Conservation (phyloP, 371 early-diverging fungal genomes). For the Syncephalastrum monosporum region DNA sequence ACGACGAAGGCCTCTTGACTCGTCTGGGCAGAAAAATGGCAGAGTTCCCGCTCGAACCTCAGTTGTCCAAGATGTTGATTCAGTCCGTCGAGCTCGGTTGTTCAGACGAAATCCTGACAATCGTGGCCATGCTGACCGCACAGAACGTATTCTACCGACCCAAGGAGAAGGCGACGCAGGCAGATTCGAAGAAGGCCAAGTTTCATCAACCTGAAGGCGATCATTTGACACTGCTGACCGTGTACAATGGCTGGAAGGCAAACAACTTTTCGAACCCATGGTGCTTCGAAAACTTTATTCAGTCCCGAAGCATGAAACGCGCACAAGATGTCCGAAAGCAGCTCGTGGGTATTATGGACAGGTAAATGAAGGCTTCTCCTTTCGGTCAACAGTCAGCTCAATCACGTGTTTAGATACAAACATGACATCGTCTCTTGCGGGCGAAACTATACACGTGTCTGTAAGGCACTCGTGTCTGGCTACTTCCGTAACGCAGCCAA, state of each 20-base stretch:
- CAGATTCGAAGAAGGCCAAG: constrained; percentile 94
- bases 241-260: constrained; percentile 93
- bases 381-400: background rate
- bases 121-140: constrained; percentile 95
- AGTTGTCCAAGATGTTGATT: constrained; percentile 91
- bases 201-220: constrained; percentile 98
- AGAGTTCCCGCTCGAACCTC: constrained; percentile 95
- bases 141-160: constrained; percentile 96
- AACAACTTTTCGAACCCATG: constrained; percentile 88
- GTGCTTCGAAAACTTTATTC: constrained; percentile 97
- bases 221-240: constrained; percentile 93
- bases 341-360: constrained; percentile 94
- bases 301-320: constrained; percentile 85
- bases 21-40: constrained; percentile 96
- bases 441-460: constrained; percentile 85
- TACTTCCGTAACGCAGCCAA: constrained; percentile 96
- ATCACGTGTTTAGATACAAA: constrained; percentile 56
- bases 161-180: constrained; percentile 92
- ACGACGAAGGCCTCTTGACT: constrained; percentile 91
- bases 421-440: constrained; percentile 95
- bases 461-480: constrained; percentile 88
- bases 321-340: constrained; percentile 96
- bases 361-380: constrained; percentile 22
- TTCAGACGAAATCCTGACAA: constrained; percentile 93
- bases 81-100: constrained; percentile 89